These are phyloP conservation scores for Croton laevigatus DNA, from an alignment of 441 rosid species.

Conservation along the genomic window DNA sequence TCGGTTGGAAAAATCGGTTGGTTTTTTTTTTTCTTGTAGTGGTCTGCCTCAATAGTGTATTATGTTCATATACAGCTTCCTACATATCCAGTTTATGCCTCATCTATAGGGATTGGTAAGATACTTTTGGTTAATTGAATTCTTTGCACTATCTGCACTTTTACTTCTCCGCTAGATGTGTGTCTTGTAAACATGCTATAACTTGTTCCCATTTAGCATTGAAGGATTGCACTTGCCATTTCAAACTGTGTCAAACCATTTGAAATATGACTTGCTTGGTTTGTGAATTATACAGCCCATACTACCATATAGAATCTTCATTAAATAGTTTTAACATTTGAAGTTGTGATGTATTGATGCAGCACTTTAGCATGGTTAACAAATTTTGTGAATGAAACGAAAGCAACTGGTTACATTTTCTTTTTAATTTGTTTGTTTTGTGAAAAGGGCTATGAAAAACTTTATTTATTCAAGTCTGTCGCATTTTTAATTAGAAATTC, in stretches of 20 bases:
- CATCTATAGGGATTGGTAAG: conserved; percentile 79
- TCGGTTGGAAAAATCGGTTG: too few species aligned
- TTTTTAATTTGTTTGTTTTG: background rate
- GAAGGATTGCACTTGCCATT: background rate
- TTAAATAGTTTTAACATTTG: background rate
- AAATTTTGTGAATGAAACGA: background rate
- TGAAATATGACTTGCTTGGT: background rate
- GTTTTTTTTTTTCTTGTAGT: too few species aligned
- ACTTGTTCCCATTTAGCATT: background rate
- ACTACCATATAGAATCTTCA: too few species aligned
- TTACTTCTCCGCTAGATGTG: background rate
- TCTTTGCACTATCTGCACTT: background rate
- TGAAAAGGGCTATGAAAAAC: background rate
- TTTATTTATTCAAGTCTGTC: too few species aligned
- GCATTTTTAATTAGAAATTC: too few species aligned
- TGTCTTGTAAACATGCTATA: background rate
- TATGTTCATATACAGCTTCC: conserved; percentile 74
- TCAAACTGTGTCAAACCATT: background rate
- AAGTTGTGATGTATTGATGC: too few species aligned
- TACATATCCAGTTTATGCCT: conserved; percentile 60
- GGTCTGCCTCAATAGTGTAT: conserved; percentile 58
- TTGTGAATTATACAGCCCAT: background rate
- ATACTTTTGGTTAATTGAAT: background rate
- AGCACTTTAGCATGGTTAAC: background rate
- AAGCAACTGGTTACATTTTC: background rate